Conservation (phyloP, 2,329 filamentous ascomycete species). For the Karstenula rhodostoma region DNA sequence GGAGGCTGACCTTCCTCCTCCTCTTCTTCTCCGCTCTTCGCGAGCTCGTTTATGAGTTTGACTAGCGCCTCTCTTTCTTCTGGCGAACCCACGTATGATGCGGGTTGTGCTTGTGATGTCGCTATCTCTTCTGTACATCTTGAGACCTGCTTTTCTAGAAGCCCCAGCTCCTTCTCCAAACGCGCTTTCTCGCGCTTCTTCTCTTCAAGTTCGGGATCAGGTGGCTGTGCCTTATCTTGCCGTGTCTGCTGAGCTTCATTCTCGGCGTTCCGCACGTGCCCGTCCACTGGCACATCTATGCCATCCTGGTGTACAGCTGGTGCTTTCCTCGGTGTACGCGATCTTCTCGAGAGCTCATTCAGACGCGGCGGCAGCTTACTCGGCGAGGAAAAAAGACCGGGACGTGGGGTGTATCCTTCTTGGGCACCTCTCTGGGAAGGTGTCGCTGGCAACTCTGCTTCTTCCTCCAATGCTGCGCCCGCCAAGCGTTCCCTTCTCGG, state of each 20-base stretch:
- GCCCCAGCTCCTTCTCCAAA: slow-evolving; percentile 38
- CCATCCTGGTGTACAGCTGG: slow-evolving; percentile 25
- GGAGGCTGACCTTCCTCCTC: slow-evolving; percentile 30
- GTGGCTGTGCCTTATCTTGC: slow-evolving; percentile 20
- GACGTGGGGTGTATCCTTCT: slow-evolving; percentile 31
- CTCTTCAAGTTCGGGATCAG: slow-evolving; percentile 36
- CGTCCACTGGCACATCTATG: slow-evolving; percentile 20
- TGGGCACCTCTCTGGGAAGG: slow-evolving; percentile 26
- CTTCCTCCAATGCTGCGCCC: slow-evolving; percentile 16
- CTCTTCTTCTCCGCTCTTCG: slow-evolving; percentile 16
- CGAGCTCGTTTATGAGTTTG: slow-evolving; percentile 35
- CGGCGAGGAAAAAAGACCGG: slow-evolving; percentile 41
- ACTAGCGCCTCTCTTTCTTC: slow-evolving; percentile 35
- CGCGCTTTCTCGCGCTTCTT: slow-evolving; percentile 41
- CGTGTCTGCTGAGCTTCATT: slow-evolving; percentile 10
- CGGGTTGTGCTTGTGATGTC: slow-evolving; percentile 32
- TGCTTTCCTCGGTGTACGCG: slow-evolving; percentile 26
- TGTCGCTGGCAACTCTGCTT: slow-evolving; percentile 32
- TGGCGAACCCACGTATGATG: slow-evolving; percentile 22
- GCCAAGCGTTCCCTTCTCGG: background rate
- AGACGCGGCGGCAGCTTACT: slow-evolving; percentile 38
- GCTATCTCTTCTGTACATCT: slow-evolving; percentile 38
- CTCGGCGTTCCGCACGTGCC: slow-evolving; percentile 14
- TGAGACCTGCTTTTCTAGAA: slow-evolving; percentile 43
- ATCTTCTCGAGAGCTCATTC: slow-evolving; percentile 24